A percentile compares a stretch with the other conserved stretches of the same genome.
Evolutionary conservation across 176 grass and related monocot species (phyloP).

Genomic region (Canna indica): DNA sequence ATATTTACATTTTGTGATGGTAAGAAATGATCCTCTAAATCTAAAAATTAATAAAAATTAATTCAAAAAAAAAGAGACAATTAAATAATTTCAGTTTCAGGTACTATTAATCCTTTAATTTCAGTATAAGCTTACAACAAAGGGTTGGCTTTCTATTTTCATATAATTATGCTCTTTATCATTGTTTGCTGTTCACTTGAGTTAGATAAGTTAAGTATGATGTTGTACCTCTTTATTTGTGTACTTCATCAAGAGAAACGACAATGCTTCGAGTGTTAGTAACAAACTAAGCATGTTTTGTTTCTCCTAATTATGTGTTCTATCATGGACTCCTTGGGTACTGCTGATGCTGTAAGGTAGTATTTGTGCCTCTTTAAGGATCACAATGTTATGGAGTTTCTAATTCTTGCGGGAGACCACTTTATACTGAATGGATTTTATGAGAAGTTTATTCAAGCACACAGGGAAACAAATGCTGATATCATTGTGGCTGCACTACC

Average conservation of each 20-base stretch:
- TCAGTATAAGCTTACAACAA: constrained; percentile 14
- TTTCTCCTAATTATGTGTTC: not conserved
- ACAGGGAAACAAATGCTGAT: constrained; percentile 86
- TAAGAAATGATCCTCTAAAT: too few species aligned
- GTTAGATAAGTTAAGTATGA: too few species aligned
- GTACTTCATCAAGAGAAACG: not conserved
- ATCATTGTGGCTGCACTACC: constrained; percentile 85
- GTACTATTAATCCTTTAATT: too few species aligned
- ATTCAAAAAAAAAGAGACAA: too few species aligned
- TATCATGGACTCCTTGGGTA: constrained; percentile 43
- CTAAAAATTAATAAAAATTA: too few species aligned
- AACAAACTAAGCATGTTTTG: not conserved
- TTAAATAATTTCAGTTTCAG: too few species aligned
- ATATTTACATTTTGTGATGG: too few species aligned
- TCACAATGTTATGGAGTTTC: constrained; percentile 91
- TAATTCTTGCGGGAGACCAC: constrained; percentile 90
- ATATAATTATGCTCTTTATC: not conserved
- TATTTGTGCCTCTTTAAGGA: constrained; percentile 94
- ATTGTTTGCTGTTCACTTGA: not conserved
- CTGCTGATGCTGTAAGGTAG: constrained; percentile 84
- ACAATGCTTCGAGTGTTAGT: not conserved
- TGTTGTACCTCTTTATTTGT: not conserved
- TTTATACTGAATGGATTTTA: constrained; percentile 95
- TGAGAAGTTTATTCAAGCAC: constrained; percentile 94
- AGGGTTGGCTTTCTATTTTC: not conserved